A percentile compares a stretch with the other conserved stretches of the same genome.
Evolutionary conservation across 306 rosid species (phyloP).

Genomic region (Carpinus viminea): DNA sequence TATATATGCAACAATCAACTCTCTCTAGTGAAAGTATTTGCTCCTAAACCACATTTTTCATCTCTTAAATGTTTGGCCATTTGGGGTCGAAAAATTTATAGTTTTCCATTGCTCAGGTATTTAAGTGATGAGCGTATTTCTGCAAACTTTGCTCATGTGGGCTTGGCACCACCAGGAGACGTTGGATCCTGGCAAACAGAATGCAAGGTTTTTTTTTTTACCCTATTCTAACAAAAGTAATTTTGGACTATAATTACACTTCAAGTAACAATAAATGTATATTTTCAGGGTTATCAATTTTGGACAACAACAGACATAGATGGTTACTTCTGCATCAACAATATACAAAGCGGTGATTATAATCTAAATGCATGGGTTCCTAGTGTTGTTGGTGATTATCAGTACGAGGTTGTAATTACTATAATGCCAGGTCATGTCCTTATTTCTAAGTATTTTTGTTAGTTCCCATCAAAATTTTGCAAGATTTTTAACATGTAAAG

Average conservation of each 20-base stretch:
- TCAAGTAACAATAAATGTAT: neutral
- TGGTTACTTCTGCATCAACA: conserved; percentile 57
- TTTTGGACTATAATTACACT: neutral
- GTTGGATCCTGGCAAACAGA: conserved; percentile 96
- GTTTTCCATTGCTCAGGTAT: conserved; percentile 36
- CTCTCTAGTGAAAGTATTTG: no score
- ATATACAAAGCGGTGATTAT: conserved; percentile 52
- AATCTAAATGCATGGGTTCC: conserved; percentile 77
- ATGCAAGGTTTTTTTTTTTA: conserved; percentile 50
- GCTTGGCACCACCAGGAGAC: conserved; percentile 82
- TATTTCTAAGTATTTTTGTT: neutral
- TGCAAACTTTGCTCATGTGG: conserved; percentile 69
- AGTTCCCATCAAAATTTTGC: neutral
- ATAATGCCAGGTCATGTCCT: conserved; percentile 57
- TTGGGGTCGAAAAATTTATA: neutral
- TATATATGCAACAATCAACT: neutral
- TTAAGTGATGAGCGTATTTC: conserved; percentile 39
- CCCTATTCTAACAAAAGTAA: no score
- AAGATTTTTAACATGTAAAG: conserved; percentile 10
- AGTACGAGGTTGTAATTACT: conserved; percentile 42
- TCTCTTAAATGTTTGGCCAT: neutral
- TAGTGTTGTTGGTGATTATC: conserved; percentile 77
- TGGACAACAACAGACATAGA: conserved; percentile 68
- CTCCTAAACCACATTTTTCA: neutral
- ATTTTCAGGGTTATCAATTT: conserved; percentile 75